Conservation (phyloP, 495 filamentous ascomycete genomes). For the Tuber brumale region DNA sequence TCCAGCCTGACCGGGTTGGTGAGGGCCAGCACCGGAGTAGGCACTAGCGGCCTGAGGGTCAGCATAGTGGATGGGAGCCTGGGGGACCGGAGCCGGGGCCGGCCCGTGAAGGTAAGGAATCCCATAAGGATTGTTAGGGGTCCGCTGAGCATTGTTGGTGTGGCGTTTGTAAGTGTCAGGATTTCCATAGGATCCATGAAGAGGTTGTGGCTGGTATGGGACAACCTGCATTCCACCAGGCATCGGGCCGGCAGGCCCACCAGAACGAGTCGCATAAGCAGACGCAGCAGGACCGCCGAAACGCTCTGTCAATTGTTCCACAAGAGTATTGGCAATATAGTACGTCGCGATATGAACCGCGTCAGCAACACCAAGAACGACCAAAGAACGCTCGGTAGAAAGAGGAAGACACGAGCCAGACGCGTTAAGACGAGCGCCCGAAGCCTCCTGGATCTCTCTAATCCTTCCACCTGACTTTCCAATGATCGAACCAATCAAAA, state of each 20-base stretch:
- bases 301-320: constrained; percentile 90
- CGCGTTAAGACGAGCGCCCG: constrained; percentile 90
- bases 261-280: constrained; percentile 90
- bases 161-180: constrained; percentile 78
- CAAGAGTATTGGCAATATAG: constrained; percentile 91
- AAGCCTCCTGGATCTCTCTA: constrained; percentile 96
- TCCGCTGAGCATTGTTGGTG: constrained; percentile 59
- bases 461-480: constrained; percentile 92
- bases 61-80: constrained; percentile 68
- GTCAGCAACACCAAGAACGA: constrained; percentile 82
- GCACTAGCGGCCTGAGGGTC: constrained; percentile 58
- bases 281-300: constrained; percentile 95
- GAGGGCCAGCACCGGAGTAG: constrained; percentile 70
- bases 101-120: constrained; percentile 66
- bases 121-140: constrained; percentile 57
- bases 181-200: constrained; percentile 83
- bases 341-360: constrained; percentile 98
- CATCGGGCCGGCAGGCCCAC: constrained; percentile 82
- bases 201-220: constrained; percentile 87
- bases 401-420: constrained; percentile 89
- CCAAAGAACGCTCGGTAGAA: constrained; percentile 92
- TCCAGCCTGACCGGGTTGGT: constrained; percentile 60
- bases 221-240: constrained; percentile 97
- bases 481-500: constrained; percentile 97
- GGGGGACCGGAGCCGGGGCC: constrained; percentile 54